Percentiles rank a stretch among this genome's conserved stretches.
Evolutionary conservation across 495 filamentous ascomycete species (phyloP).

Genomic region (Penicillium alfredii): DNA sequence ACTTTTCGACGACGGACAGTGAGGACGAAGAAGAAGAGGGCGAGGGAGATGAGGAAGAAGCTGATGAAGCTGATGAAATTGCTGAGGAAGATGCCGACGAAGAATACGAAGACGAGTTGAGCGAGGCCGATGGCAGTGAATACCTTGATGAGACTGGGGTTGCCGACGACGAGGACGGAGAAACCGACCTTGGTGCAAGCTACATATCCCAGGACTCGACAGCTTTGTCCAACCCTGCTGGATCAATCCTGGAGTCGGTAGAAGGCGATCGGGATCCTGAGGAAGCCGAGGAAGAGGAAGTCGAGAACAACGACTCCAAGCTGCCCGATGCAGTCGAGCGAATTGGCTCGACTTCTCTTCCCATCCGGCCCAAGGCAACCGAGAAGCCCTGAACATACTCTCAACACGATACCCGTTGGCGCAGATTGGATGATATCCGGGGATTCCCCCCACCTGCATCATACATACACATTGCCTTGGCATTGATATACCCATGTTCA

Average conservation of each 20-base stretch:
- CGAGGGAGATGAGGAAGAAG: conserved; percentile 36
- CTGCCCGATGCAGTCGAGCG: conserved; percentile 4
- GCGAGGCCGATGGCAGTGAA: conserved; percentile 38
- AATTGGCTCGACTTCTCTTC: conserved; percentile 12
- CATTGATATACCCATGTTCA: conserved; percentile 22
- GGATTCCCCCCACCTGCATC: conserved; percentile 7
- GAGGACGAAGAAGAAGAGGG: conserved; percentile 49
- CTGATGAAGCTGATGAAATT: conserved; percentile 35
- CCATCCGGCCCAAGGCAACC: conserved; percentile 18
- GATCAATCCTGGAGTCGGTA: conserved; percentile 34
- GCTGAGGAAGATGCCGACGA: conserved; percentile 38
- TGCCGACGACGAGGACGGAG: conserved; percentile 21
- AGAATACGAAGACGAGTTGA: conserved; percentile 32
- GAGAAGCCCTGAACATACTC: conserved; percentile 13
- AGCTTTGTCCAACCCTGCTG: conserved; percentile 42
- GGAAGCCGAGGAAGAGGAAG: conserved; percentile 14
- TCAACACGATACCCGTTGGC: conserved; percentile 1
- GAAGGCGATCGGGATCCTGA: conserved; percentile 16
- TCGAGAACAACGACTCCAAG: conserved; percentile 1
- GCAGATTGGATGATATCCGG: neutral
- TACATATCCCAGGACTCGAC: conserved; percentile 53
- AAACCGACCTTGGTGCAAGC: conserved; percentile 48
- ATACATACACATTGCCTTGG: conserved; percentile 11
- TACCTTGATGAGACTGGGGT: conserved; percentile 41
- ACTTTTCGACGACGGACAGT: conserved; percentile 71